Evolutionary conservation across 2,329 filamentous ascomycete genomes (phyloP).

Genomic region (Talaromyces verruculosus): DNA sequence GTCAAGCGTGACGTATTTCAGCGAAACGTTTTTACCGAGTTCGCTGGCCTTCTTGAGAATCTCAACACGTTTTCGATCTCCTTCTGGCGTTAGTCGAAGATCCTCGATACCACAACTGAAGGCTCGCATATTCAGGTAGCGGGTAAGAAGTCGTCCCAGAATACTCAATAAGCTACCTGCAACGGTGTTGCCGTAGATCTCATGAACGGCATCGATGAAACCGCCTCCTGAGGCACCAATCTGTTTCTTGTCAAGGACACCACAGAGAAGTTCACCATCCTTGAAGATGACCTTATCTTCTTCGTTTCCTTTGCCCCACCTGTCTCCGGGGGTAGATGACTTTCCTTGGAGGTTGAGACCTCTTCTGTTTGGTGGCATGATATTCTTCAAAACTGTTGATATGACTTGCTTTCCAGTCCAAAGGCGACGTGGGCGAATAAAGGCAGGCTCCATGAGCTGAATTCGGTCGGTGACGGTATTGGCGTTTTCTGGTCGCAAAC

Average conservation of each 20-base stretch:
- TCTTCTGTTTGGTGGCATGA: conserved; percentile 72
- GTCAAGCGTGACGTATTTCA: conserved; percentile 83
- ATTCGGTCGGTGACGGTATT: conserved; percentile 83
- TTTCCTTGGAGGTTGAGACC: conserved; percentile 78
- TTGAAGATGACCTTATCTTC: conserved; percentile 80
- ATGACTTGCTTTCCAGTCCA: conserved; percentile 99
- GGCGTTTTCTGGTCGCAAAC: conserved; percentile 82
- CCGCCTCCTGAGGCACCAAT: conserved; percentile 85
- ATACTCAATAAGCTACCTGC: conserved; percentile 88
- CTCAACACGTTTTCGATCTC: conserved; percentile 69
- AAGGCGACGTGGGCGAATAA: conserved; percentile 74
- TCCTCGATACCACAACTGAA: conserved; percentile 99
- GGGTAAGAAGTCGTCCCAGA: conserved; percentile 82
- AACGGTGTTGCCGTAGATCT: conserved; percentile 82
- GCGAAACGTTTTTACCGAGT: conserved; percentile 75
- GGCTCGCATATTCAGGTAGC: conserved; percentile 86
- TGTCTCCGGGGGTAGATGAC: conserved; percentile 72
- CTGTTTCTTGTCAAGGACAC: conserved; percentile 94
- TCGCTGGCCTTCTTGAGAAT: conserved; percentile 65
- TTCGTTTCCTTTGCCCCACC: conserved; percentile 71
- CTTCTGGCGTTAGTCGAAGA: conserved; percentile 76
- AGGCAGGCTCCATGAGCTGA: conserved; percentile 73
- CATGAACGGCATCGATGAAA: conserved; percentile 87
- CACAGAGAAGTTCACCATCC: conserved; percentile 81
- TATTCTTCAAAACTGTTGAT: conserved; percentile 88